These are phyloP conservation scores for Clarireedia paspali DNA, from an alignment of 2,329 filamentous ascomycete species.

Conservation along the genomic window DNA sequence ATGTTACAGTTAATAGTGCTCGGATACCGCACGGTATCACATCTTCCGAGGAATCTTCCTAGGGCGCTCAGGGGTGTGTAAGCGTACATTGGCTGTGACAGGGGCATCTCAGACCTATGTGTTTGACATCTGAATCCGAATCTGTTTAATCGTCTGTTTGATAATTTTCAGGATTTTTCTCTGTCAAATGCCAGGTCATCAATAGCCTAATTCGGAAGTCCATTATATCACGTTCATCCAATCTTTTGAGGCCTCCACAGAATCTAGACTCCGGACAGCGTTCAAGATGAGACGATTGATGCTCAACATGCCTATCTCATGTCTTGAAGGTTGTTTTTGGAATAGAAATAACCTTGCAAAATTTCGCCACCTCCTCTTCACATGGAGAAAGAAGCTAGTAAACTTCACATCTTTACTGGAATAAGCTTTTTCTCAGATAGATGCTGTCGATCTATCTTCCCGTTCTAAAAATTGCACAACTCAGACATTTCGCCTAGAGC, in stretches of 20 bases:
- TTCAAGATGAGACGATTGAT: neutral
- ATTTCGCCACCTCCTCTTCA: neutral
- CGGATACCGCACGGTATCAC: no score
- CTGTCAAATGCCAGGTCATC: neutral
- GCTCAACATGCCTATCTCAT: neutral
- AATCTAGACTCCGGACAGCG: neutral
- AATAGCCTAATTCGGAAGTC: conserved; percentile 9
- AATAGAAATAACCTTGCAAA: neutral
- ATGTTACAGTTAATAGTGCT: neutral
- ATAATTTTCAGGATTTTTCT: neutral
- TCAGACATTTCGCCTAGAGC: neutral
- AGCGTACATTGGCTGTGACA: no score
- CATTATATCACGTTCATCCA: neutral
- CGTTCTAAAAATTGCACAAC: neutral
- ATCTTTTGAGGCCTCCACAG: neutral
- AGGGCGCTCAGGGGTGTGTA: no score
- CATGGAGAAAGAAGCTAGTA: neutral
- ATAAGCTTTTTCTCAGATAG: neutral
- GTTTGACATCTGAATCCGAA: conserved; percentile 16
- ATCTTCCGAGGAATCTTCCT: neutral
- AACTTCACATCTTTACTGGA: neutral
- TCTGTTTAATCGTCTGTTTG: conserved; percentile 20
- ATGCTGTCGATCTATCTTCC: neutral
- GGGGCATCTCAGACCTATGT: neutral
- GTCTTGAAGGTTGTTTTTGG: neutral